Percentiles rank a stretch among this genome's conserved stretches.
These are phyloP conservation scores for Sclerotinia nivalis DNA, from an alignment of 2,329 filamentous ascomycete species.

Conservation along the genomic window DNA sequence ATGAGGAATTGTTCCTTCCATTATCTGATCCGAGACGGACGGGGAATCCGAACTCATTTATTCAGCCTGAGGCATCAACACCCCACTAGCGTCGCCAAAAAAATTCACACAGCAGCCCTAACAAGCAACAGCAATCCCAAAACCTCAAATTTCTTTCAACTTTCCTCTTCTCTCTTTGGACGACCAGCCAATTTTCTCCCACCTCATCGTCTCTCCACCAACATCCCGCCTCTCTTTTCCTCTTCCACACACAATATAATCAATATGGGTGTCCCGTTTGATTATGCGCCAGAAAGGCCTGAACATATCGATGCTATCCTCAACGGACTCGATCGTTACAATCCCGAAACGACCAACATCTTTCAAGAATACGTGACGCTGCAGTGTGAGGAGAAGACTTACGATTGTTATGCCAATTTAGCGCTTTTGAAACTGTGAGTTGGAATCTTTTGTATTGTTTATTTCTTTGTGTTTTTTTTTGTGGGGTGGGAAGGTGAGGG, in stretches of 20 bases:
- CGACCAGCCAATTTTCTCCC: slow-evolving; percentile 20
- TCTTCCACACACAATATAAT: slow-evolving; percentile 2
- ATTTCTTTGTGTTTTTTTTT: not conserved
- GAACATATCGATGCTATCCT: slow-evolving; percentile 91
- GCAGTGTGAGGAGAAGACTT: slow-evolving; percentile 93
- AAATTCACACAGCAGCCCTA: slow-evolving; percentile 23
- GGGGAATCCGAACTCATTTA: not conserved
- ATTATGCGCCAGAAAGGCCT: slow-evolving; percentile 89
- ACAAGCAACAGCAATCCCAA: slow-evolving; percentile 15
- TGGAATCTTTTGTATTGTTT: slow-evolving; percentile 25
- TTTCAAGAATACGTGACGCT: slow-evolving; percentile 94
- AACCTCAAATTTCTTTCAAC: slow-evolving; percentile 23
- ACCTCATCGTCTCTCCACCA: slow-evolving; percentile 14
- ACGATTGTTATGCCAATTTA: slow-evolving; percentile 95
- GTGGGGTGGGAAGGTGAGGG: not conserved
- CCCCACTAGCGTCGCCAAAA: slow-evolving; percentile 25
- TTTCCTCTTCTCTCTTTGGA: slow-evolving; percentile 19
- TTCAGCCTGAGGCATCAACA: not conserved
- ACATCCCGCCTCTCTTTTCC: not conserved
- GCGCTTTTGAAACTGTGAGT: slow-evolving; percentile 96
- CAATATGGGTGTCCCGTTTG: slow-evolving; percentile 55
- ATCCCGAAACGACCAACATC: slow-evolving; percentile 89
- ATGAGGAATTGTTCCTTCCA: not conserved
- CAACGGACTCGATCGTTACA: slow-evolving; percentile 96
- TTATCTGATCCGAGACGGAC: not conserved